Evolutionary conservation across 164 flowering plant genomes (phyloP), one percentile per base, ranked within the genome.

Genomic region (Aristolochia fimbriata): DNA sequence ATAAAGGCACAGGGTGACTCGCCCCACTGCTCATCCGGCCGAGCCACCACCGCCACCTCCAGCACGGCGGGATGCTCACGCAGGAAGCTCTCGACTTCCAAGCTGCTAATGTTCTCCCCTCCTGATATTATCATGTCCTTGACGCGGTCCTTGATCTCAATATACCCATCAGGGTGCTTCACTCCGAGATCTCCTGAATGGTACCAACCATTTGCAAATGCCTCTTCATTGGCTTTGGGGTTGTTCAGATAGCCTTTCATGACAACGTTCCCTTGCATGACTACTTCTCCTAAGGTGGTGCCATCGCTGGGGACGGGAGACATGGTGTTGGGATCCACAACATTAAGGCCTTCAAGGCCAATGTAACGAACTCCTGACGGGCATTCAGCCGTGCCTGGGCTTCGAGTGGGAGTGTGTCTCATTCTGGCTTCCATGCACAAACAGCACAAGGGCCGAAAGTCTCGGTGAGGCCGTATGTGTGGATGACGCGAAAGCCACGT

Each of bases 231-330:
- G 22, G 86, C 96, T 76, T 83, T 81, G 1, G 97, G 94, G 75
- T 93, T 93, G 73, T 93, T 93, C 43, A 93, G 59, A 66, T 93
- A 93, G 1, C 99, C 99, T 69, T 93, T 93, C 98, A 93, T 93
- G 19, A 93, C 92, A 3, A 19, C 33, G 51, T 93, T 93, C 10
- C 98, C 98, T 6, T 96, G 71, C 76, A 90, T 75, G 37, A 93
- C 91, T 13, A 93, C 77, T 76, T 93, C 98, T 10, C 98, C 98
- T 0, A 84, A 54, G 16, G 96, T 82, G 31, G 70, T 81, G 47
- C 98, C 98, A 67, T 93, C 94, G 17, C 87, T 74, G 1, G 97
- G 94, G 22, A 93, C 91, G 23, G 97, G 85, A 37, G 60, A 53
- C 77, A 73, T 77, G 48, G 73, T 80, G 57, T 70, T 64, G 1